Conservation (phyloP, 192 early-diverging fungal genomes). For the Coemansia erecta region DNA sequence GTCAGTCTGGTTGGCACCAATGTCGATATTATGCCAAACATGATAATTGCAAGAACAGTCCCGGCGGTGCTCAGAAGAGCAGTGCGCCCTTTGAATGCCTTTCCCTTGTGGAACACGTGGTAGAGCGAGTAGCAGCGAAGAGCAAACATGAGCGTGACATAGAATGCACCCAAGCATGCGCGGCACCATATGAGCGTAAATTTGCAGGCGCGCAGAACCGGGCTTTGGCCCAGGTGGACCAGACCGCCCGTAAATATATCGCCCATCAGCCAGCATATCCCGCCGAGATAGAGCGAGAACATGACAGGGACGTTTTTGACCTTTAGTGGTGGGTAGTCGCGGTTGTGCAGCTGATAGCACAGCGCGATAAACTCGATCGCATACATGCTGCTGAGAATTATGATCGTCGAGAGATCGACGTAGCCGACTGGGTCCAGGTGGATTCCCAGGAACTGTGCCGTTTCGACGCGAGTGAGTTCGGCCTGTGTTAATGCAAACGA, state of each 20-base stretch:
- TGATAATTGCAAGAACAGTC: slow-evolving; percentile 9
- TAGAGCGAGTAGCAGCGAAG: slow-evolving; percentile 44
- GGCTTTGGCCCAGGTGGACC: slow-evolving; percentile 23
- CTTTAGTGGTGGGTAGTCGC: slow-evolving; percentile 40
- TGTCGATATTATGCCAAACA: slow-evolving; percentile 36
- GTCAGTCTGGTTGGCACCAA: slow-evolving; percentile 26
- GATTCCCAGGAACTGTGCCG: slow-evolving; percentile 30
- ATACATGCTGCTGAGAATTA: slow-evolving; percentile 35
- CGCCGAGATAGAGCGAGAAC: slow-evolving; percentile 36
- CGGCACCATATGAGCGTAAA: slow-evolving; percentile 35
- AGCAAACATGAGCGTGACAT: slow-evolving; percentile 28
- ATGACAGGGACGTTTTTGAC: slow-evolving; percentile 43
- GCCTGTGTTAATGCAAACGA: slow-evolving; percentile 32
- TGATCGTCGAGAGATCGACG: slow-evolving; percentile 42
- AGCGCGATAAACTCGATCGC: slow-evolving; percentile 33
- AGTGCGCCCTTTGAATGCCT: slow-evolving; percentile 25
- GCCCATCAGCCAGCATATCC: slow-evolving; percentile 29
- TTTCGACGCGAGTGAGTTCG: slow-evolving; percentile 25
- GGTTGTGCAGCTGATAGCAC: slow-evolving; percentile 34
- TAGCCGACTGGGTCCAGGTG: slow-evolving; percentile 35
- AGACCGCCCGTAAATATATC: slow-evolving; percentile 43
- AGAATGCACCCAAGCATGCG: slow-evolving; percentile 37
- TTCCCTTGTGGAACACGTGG: slow-evolving; percentile 33
- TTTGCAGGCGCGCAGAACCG: slow-evolving; percentile 29
- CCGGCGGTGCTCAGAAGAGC: slow-evolving; percentile 8